Conservation (phyloP, 148 eudicot species). For the Linanthus parryae region DNA sequence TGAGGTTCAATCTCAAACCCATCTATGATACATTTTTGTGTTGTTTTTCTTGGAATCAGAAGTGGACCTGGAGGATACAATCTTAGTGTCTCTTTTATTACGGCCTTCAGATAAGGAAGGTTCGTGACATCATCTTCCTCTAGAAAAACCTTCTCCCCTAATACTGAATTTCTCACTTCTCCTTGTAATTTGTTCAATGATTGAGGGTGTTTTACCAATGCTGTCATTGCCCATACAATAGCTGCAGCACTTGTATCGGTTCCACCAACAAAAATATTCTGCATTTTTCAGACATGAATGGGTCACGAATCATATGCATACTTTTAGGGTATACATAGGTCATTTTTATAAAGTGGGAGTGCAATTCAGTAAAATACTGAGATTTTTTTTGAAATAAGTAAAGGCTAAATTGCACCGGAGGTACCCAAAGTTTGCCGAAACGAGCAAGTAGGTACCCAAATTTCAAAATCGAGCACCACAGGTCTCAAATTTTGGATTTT, state of each 20-base stretch:
- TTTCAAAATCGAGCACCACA: too few relatives aligned
- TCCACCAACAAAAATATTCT: conserved; percentile 3
- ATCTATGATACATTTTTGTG: neutral
- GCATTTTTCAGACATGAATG: too few relatives aligned
- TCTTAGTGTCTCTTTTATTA: conserved; percentile 5
- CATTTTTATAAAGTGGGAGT: too few relatives aligned
- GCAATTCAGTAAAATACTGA: too few relatives aligned
- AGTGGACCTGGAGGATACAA: conserved; percentile 5
- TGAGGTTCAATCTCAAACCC: neutral
- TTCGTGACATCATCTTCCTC: neutral
- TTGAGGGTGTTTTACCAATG: conserved; percentile 1
- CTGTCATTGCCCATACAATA: conserved; percentile 6
- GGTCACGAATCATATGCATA: too few relatives aligned
- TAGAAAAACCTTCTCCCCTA: neutral
- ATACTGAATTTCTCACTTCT: neutral
- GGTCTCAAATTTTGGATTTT: too few relatives aligned
- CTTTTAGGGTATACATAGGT: too few relatives aligned
- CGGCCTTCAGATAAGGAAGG: conserved; percentile 5
- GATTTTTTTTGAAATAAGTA: too few relatives aligned
- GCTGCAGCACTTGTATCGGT: conserved; percentile 8
- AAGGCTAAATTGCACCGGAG: too few relatives aligned
- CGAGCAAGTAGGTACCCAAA: too few relatives aligned
- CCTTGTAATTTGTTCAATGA: conserved; percentile 4
- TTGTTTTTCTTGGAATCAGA: neutral
- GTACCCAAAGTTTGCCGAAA: too few relatives aligned